Evolutionary conservation across 1,284 basidiomycete genomes (phyloP), one percentile per base, ranked within the genome.

Genomic region (Puccinia triticina): DNA sequence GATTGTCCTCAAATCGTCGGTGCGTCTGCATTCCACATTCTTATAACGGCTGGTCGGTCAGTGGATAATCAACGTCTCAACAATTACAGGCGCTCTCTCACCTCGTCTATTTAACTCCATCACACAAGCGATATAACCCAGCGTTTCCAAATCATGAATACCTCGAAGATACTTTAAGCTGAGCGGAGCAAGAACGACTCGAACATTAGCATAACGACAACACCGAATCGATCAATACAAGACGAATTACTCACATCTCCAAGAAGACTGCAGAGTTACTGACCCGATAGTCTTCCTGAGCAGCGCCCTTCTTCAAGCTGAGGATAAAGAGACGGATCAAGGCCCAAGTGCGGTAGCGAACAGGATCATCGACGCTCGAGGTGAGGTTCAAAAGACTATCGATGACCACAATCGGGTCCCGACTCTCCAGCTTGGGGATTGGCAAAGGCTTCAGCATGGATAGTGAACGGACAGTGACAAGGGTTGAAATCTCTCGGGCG

Each of bases 101-200:
- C 79, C 79, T 61, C 79, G 71, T 66, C 79, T 55, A 34, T 73
- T 73, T 32, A 81, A 8, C 57, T 81, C 79, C 23, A 81, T 57
- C n/a, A 74, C 69, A 40, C 79, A 81, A 21, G 79, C 79, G 29
- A 81, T 50, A 61, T 81, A 81, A 21, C 79, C 79, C 32, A 81
- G 61, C 29, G 79, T 74, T 72, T 81, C 79, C 23, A 81, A 37
- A 74, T 81, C 79, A 57, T 80, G 66, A 37, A 80, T 71, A 48
- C 55, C 69, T n/a, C 72, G 55, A 14, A 81, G 18, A 72, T 80
- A 71, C 55, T 40, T 71, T 37, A 80, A 69, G n/a, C 77, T 80
- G 16, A 10, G 32, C 16, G 32, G 64, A 61, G 10, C 18, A 75
- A 37, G 12, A 53, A 57, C 14, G 32, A 32, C 34, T 16, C 34